These are phyloP conservation scores for Orbilia quercus DNA, from an alignment of 2,329 filamentous ascomycete species.

Conservation along the genomic window DNA sequence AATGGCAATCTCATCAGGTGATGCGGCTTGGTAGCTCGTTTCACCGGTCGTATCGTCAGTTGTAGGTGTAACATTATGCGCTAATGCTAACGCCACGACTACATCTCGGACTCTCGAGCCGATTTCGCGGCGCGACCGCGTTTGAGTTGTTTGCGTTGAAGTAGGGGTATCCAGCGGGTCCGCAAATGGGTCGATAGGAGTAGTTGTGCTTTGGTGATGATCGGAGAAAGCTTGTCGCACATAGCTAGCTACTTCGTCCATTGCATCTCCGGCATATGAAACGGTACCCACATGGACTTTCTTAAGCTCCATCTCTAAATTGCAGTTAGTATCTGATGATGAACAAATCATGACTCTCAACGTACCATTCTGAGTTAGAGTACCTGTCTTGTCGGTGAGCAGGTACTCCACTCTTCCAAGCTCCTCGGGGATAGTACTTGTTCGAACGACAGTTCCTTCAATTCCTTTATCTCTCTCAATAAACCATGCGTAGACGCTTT, in stretches of 20 bases:
- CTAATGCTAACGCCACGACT: constrained; percentile 88
- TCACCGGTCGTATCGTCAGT: constrained; percentile 81
- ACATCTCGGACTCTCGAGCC: constrained; percentile 92
- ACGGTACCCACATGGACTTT: constrained; percentile 99
- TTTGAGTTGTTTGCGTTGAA: constrained; percentile 69
- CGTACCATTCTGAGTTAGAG: constrained; percentile 85
- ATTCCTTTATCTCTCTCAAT: constrained; percentile 93
- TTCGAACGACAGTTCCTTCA: constrained; percentile 89
- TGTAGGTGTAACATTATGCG: constrained; percentile 96
- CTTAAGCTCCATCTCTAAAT: constrained; percentile 90
- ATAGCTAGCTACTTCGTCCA: constrained; percentile 94
- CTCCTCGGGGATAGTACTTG: constrained; percentile 97
- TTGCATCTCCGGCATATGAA: constrained; percentile 96
- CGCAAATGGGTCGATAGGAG: constrained; percentile 50
- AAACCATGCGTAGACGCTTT: constrained; percentile 94
- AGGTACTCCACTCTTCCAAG: constrained; percentile 95
- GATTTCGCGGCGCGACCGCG: constrained; percentile 90
- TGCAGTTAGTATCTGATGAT: constrained; percentile 56
- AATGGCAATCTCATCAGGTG: constrained; percentile 97
- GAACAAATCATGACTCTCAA: constrained; percentile 48
- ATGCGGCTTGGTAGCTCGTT: constrained; percentile 89
- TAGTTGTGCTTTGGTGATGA: constrained; percentile 59
- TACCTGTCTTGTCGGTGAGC: constrained; percentile 97
- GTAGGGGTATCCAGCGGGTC: constrained; percentile 35
- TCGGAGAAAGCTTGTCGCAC: constrained; percentile 82